These are phyloP conservation scores for Speleostelium caveatum DNA, from an alignment of 78 protist species.

Conservation along the genomic window DNA sequence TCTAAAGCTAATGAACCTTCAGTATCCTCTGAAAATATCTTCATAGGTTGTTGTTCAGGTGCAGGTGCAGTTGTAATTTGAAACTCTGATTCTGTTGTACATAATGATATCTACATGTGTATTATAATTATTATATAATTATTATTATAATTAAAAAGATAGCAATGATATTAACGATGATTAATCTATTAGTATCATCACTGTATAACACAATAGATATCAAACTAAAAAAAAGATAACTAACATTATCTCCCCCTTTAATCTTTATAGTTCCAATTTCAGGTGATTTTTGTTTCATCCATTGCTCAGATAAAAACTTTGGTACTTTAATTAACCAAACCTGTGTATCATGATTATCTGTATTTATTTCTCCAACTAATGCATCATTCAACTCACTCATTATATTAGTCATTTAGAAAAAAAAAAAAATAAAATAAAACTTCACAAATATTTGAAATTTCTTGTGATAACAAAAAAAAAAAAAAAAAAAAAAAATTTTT, in stretches of 20 bases:
- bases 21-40: constrained; percentile 64
- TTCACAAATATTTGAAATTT: background rate
- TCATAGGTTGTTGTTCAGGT: constrained; percentile 40
- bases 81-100: constrained; percentile 20
- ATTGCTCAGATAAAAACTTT: constrained; percentile 50
- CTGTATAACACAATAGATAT: too few species aligned
- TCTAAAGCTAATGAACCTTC: constrained; percentile 63
- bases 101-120: constrained; percentile 19
- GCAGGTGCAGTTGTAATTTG: constrained; percentile 41
- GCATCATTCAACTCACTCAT: constrained; percentile 68
- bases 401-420: background rate
- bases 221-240: too few species aligned
- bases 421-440: too few species aligned
- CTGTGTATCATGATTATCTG: constrained; percentile 55
- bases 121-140: background rate
- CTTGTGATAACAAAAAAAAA: too few species aligned
- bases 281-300: constrained; percentile 18
- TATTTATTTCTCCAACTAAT: constrained; percentile 55
- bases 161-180: too few species aligned
- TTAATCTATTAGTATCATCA: too few species aligned
- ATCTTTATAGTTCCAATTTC: constrained; percentile 43
- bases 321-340: constrained; percentile 72
- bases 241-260: constrained; percentile 48
- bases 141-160: too few species aligned
- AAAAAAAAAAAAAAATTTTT: too few species aligned